Evolutionary conservation across 2,329 filamentous ascomycete genomes (phyloP).

Genomic region (Trichoderma sp.): DNA sequence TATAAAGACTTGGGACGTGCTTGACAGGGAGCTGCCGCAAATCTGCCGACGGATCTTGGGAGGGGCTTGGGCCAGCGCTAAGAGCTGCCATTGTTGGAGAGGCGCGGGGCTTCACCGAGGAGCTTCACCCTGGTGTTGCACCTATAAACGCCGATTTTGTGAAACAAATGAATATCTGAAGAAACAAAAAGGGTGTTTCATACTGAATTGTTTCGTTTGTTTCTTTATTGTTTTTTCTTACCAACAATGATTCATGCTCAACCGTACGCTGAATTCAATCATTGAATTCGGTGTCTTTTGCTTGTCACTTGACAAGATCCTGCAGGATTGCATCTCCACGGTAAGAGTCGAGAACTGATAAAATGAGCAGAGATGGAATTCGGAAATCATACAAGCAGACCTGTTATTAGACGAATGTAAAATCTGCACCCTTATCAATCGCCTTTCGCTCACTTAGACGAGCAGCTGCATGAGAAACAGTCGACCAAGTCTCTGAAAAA

Average conservation of each 20-base stretch:
- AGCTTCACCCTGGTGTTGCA: not conserved
- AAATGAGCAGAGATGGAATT: not conserved
- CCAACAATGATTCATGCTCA: not conserved
- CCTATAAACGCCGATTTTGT: not conserved
- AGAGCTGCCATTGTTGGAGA: not conserved
- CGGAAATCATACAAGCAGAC: not conserved
- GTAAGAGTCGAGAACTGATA: not conserved
- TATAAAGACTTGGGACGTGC: not conserved
- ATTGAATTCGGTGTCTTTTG: not conserved
- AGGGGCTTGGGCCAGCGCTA: not conserved
- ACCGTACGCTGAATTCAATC: not conserved
- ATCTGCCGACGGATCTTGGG: constrained; percentile 7
- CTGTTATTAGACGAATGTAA: too few relatives aligned
- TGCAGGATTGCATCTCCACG: not conserved
- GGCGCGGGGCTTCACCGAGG: constrained; percentile 4
- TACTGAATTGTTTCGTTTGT: not conserved
- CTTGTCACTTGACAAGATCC: not conserved
- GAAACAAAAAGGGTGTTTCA: not conserved
- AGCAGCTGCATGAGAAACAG: not conserved
- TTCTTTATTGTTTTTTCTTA: not conserved
- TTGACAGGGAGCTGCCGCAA: constrained; percentile 7
- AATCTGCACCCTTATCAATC: too few relatives aligned
- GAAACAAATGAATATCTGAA: not conserved
- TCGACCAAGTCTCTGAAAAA: not conserved
- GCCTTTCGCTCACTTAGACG: not conserved